Evolutionary conservation across 1,284 basidiomycete species (phyloP).

Genomic region (Irpex sp.): DNA sequence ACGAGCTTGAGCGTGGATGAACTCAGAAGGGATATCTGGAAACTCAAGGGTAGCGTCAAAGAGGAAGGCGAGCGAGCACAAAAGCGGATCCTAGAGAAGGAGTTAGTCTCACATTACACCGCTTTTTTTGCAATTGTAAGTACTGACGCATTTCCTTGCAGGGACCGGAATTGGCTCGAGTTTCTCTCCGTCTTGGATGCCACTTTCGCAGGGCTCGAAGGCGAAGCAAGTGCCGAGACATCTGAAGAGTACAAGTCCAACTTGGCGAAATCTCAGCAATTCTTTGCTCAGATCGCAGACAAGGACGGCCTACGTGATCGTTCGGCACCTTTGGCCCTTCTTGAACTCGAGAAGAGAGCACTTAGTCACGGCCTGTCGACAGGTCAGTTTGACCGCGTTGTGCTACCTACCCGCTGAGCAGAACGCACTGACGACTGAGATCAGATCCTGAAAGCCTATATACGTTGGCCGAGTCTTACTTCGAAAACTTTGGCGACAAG

Average conservation of each 20-base stretch:
- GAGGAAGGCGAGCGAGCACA: conserved; percentile 61
- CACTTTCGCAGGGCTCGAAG: conserved; percentile 45
- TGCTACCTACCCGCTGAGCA: not conserved
- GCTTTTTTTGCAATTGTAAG: conserved; percentile 2
- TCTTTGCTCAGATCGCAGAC: conserved; percentile 55
- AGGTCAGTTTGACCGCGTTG: conserved; percentile 28
- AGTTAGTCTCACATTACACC: conserved; percentile 34
- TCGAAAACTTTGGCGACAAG: conserved; percentile 73
- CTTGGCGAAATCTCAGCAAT: conserved; percentile 42
- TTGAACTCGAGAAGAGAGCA: conserved; percentile 68
- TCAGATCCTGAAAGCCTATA: conserved; percentile 43
- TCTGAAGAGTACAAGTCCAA: conserved; percentile 35
- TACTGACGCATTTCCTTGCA: conserved; percentile 29
- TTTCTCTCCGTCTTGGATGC: conserved; percentile 71
- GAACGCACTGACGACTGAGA: not conserved
- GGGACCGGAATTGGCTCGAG: conserved; percentile 85
- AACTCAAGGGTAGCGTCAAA: conserved; percentile 44
- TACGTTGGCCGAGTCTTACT: conserved; percentile 60
- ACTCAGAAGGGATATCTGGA: conserved; percentile 67
- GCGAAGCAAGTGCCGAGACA: conserved; percentile 25
- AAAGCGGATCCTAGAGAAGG: conserved; percentile 51
- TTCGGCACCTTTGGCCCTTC: conserved; percentile 62
- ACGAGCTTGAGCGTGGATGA: conserved; percentile 75
- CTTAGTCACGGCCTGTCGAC: conserved; percentile 42
- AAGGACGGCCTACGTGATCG: conserved; percentile 68